Evolutionary conservation across 495 filamentous ascomycete genomes (phyloP).

Genomic region (Talaromyces trachyspermus): DNA sequence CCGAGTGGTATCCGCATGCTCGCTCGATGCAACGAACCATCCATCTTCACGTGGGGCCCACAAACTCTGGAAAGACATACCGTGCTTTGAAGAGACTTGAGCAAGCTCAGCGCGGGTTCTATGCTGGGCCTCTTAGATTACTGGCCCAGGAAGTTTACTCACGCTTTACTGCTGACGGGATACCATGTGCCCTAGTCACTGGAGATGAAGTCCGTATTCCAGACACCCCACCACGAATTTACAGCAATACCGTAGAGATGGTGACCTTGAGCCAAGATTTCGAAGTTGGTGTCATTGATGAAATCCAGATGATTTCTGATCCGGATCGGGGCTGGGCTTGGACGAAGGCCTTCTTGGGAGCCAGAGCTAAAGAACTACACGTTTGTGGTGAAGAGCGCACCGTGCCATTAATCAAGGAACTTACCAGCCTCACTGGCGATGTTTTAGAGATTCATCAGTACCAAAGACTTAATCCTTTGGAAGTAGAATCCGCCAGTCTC

Average conservation of each 20-base stretch:
- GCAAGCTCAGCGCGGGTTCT: conserved; percentile 66
- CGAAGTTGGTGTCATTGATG: conserved; percentile 93
- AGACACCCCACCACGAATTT: conserved; percentile 45
- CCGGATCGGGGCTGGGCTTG: conserved; percentile 85
- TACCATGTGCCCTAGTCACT: conserved; percentile 72
- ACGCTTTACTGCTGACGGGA: conserved; percentile 69
- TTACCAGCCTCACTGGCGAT: conserved; percentile 79
- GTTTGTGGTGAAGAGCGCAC: conserved; percentile 85
- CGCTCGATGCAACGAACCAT: conserved; percentile 71
- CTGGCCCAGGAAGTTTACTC: conserved; percentile 90
- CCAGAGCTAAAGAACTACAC: conserved; percentile 82
- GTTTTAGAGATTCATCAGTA: conserved; percentile 74
- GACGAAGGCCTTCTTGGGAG: conserved; percentile 85
- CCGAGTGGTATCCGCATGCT: conserved; percentile 85
- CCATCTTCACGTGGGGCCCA: conserved; percentile 93
- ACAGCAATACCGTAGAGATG: conserved; percentile 97
- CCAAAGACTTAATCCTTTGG: conserved; percentile 69
- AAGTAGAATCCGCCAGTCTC: conserved; percentile 55
- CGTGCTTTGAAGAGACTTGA: conserved; percentile 85
- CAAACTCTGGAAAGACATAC: conserved; percentile 98
- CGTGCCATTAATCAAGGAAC: conserved; percentile 68
- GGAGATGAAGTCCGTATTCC: conserved; percentile 74
- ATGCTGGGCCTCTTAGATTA: conserved; percentile 83
- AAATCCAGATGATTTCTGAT: conserved; percentile 95
- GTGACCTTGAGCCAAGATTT: conserved; percentile 58